Evolutionary conservation across 805 yeast species (phyloP), one percentile per base, ranked within the genome.

Genomic region (Starmerella apicola): DNA sequence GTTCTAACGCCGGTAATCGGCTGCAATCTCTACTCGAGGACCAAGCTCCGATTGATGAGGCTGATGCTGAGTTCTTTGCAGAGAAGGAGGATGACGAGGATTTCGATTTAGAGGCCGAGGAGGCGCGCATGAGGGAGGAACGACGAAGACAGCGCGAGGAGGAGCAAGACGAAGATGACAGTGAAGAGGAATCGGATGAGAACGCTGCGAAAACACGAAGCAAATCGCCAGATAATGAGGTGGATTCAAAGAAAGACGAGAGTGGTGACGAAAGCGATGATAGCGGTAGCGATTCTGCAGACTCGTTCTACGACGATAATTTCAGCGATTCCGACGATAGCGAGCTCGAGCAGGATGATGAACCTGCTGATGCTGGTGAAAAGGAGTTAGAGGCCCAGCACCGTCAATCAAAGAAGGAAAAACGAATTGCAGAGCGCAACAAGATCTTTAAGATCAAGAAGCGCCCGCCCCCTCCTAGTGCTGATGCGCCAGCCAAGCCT

Each of bases 1-100:
- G 98, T 39, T 60, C 84, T 32, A 91, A 88, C 61, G 98, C 98
- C 1, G 98, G 98, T 13, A 79, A 82, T 38, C 67, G 91, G 39
- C 65, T 91, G 56, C 73, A 74, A 52, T 74, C 75, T 41, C 67
- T 91, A 44, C 63, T 91, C 16, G 80, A 76, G 43, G 68, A 81
- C 22, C 94, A 78, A 50, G 81, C 73, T 46, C 78, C 73, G 34
- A 55, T 63, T 12, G 65, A 63, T 13, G 67, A 65, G 3, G 84
- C 82, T 32, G 94, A 81, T 32, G 93, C 82, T 46, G 80, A 82
- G 28, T 52, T 62, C 25, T 63, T 63, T 39, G 55, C 55, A 33
- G 69, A 65, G 41, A 44, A 57, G 12, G 70, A 64, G 28, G 64
- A 57, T 32, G 70, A 66, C 39, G 60, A 51, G 32, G 68, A 77